Conservation (phyloP, 1,284 basidiomycete genomes). For the Puccinia horiana region DNA sequence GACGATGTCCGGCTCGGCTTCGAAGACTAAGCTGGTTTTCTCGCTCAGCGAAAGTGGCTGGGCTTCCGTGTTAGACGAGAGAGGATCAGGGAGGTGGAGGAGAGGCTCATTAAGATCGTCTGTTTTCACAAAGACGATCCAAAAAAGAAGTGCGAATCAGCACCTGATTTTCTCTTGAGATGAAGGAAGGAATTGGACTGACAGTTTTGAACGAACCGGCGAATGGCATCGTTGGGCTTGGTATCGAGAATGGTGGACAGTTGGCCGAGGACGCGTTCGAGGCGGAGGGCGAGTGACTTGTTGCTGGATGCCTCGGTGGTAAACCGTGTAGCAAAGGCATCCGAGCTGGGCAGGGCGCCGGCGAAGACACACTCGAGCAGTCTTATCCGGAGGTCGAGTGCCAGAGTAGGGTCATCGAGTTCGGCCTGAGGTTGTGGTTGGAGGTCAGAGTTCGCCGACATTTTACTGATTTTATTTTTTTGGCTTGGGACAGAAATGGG, state of each 20-base stretch:
- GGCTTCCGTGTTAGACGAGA: constrained; percentile 21
- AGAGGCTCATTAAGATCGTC: constrained; percentile 55
- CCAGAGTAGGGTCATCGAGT: constrained; percentile 42
- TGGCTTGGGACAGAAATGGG: neutral
- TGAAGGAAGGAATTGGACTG: constrained; percentile 15
- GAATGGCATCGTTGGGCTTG: constrained; percentile 52
- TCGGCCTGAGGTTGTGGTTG: neutral
- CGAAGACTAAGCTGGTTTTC: constrained; percentile 54
- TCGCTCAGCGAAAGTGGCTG: constrained; percentile 39
- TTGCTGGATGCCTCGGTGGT: neutral
- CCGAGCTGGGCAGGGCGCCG: constrained; percentile 49
- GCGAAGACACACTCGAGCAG: constrained; percentile 54
- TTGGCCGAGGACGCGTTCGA: constrained; percentile 48
- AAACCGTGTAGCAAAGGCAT: constrained; percentile 33
- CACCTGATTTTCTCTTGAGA: neutral
- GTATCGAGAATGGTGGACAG: constrained; percentile 51
- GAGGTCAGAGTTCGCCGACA: neutral
- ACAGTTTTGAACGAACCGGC: constrained; percentile 54
- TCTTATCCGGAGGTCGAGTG: constrained; percentile 54
- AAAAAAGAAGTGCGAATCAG: neutral
- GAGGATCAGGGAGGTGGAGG: constrained; percentile 50
- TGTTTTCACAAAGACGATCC: constrained; percentile 15
- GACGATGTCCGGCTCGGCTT: constrained; percentile 54
- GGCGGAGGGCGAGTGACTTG: constrained; percentile 51
- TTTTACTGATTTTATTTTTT: neutral